A percentile compares a stretch with the other conserved stretches of the same genome.
phyloP scores from a whole-genome alignment of 305 asterid species.

The Fraxinus xanthoxyloides region DNA sequence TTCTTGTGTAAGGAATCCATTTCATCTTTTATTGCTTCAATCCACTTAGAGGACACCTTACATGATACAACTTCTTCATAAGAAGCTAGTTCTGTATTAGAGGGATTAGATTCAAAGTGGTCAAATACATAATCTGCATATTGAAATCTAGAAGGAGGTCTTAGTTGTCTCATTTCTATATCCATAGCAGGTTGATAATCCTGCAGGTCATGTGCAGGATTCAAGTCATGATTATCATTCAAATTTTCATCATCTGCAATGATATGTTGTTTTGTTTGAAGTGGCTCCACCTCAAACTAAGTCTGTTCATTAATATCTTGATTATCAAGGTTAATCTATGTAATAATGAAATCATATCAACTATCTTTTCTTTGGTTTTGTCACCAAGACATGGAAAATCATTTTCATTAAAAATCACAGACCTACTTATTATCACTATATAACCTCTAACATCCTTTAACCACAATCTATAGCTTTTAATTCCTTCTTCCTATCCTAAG shows the following conservation, averaged over 20 bases:
- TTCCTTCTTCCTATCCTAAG: not conserved
- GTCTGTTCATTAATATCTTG: not conserved
- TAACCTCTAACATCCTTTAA: not conserved
- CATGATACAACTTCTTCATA: not conserved
- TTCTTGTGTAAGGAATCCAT: not conserved
- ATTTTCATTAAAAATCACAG: too few species aligned
- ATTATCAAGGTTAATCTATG: too few species aligned
- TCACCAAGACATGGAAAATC: too few species aligned
- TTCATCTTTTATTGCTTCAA: not conserved
- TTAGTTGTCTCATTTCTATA: not conserved
- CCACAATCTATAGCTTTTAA: not conserved
- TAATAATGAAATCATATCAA: too few species aligned
- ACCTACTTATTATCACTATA: not conserved
- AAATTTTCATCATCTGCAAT: too few species aligned
- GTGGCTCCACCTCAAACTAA: not conserved
- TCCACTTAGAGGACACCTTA: not conserved
- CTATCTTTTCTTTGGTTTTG: too few species aligned
- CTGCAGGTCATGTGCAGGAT: not conserved
- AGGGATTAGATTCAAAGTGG: not conserved
- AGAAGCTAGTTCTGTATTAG: not conserved
- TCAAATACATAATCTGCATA: too few species aligned
- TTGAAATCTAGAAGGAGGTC: not conserved
- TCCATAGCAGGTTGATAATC: not conserved
- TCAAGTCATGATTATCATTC: too few species aligned
- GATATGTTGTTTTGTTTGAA: not conserved